Evolutionary conservation across 2,329 filamentous ascomycete genomes (phyloP), one percentile per base, ranked within the genome.

Genomic region (Neonectria coccinea): DNA sequence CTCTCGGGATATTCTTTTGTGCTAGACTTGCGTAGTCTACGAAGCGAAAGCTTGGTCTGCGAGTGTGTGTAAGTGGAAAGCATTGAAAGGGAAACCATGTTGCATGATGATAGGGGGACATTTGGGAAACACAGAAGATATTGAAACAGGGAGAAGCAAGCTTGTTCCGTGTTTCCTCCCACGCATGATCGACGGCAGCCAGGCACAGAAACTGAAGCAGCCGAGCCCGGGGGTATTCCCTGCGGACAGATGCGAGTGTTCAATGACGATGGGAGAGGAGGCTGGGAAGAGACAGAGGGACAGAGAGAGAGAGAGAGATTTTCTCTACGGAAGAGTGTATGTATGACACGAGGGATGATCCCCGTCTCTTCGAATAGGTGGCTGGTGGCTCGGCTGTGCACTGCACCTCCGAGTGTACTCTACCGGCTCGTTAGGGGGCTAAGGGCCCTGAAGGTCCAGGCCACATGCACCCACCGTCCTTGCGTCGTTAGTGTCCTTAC

Each of bases 1-100:
- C 66, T 63, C 59, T 72, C 67, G 42, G 59, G 39, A 65, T 62
- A 51, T 56, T 70, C 53, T 51, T 70, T 50, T 36, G 29, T 22
- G 18, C 36, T 55, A 27, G 55, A 62, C 59, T 44, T 27, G 29
- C 9, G 29, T 29, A 29, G 29, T 29, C 29, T 29, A 29, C 29
- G 29, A 29, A 29, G 29, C 29, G 29, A 29, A 29, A 29, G 29
- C 29, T 29, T 29, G 29, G 8, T n/a, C 18, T n/a, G 36, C n/a
- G 20, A 1, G 20, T 25, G 41, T 45, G 27, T 56, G 36, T 36
- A 33, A 33, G 54, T 20, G 4, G 9, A 3, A n/a, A n/a, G 16
- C 10, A 14, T 36, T 10, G 31, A 25, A 25, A 25, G 25, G 25
- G 25, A 25, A 25, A 25, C 25, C 25, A 25, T 25, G 22, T 25